Conservation (phyloP, 2,329 filamentous ascomycete species). For the Ustulina deusta region DNA sequence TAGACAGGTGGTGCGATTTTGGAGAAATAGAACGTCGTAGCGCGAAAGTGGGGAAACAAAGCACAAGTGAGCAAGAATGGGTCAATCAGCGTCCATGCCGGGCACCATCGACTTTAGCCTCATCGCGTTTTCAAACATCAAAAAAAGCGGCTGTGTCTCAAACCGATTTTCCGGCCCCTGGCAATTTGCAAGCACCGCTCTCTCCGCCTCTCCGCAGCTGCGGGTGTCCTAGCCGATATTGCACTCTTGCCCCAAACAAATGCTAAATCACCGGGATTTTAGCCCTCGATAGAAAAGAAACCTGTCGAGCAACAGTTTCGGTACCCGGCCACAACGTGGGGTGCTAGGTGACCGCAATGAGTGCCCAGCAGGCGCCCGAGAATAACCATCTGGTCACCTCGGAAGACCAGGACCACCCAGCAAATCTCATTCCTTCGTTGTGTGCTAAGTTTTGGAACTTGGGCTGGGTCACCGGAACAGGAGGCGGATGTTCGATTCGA, state of each 20-base stretch:
- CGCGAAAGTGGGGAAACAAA: conserved; percentile 39
- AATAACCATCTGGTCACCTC: conserved; percentile 70
- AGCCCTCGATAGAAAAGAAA: conserved; percentile 14
- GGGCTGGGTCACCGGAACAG: conserved; percentile 93
- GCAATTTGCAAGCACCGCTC: conserved; percentile 28
- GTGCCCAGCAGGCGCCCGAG: conserved; percentile 34
- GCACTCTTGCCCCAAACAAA: conserved; percentile 18
- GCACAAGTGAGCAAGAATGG: conserved; percentile 23
- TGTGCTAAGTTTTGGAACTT: conserved; percentile 96
- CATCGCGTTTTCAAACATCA: conserved; percentile 36
- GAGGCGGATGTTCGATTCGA: conserved; percentile 83
- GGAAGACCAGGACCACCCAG: conserved; percentile 83
- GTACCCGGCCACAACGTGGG: not conserved
- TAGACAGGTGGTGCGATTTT: conserved; percentile 32
- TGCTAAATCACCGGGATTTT: conserved; percentile 23
- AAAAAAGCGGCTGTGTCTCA: conserved; percentile 26
- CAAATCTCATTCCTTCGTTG: conserved; percentile 92
- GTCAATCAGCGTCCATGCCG: conserved; percentile 42
- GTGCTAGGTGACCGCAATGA: conserved; percentile 22
- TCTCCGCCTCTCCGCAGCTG: conserved; percentile 24
- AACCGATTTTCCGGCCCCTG: not conserved
- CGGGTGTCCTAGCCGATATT: conserved; percentile 31
- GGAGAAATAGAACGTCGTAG: conserved; percentile 33
- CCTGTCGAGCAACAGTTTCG: conserved; percentile 21
- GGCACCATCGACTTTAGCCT: conserved; percentile 47